Conservation (phyloP, 495 filamentous ascomycete species). For the Choiromyces venosus region DNA sequence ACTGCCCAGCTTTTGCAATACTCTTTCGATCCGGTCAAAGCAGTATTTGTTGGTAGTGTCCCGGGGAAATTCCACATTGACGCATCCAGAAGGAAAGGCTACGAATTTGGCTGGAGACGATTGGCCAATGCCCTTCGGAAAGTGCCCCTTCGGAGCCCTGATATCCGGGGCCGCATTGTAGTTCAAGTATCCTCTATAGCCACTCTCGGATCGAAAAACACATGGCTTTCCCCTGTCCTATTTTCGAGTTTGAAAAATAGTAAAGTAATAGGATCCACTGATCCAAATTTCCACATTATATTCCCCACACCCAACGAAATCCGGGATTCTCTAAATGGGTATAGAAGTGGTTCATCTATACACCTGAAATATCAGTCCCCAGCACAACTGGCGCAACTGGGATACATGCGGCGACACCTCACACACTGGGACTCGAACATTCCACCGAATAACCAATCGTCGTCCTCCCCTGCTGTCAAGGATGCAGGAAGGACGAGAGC, state of each 20-base stretch:
- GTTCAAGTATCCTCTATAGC: slow-evolving; percentile 80
- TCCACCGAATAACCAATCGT: slow-evolving; percentile 2
- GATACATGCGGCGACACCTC: slow-evolving; percentile 64
- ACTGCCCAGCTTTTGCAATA: slow-evolving; percentile 55
- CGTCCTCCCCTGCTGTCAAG: background rate
- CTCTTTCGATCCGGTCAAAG: slow-evolving; percentile 67
- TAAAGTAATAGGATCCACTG: background rate
- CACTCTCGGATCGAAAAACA: slow-evolving; percentile 65
- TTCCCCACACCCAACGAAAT: slow-evolving; percentile 79
- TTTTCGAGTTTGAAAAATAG: slow-evolving; percentile 41
- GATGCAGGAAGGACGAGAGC: slow-evolving; percentile 64
- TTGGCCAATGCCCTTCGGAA: slow-evolving; percentile 56
- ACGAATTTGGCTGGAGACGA: slow-evolving; percentile 69
- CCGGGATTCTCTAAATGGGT: slow-evolving; percentile 72
- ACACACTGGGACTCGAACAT: slow-evolving; percentile 37
- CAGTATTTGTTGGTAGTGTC: slow-evolving; percentile 68
- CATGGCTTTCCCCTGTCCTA: slow-evolving; percentile 71
- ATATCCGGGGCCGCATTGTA: slow-evolving; percentile 51
- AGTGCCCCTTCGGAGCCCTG: slow-evolving; percentile 46
- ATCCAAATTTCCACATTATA: slow-evolving; percentile 54
- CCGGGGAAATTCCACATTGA: slow-evolving; percentile 50
- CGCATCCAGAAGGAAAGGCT: slow-evolving; percentile 42
- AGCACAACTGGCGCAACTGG: slow-evolving; percentile 66
- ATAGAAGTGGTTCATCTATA: slow-evolving; percentile 70
- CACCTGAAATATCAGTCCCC: slow-evolving; percentile 69